Conservation (phyloP, 2,329 filamentous ascomycete species). For the Endoconidiophora laricicola region DNA sequence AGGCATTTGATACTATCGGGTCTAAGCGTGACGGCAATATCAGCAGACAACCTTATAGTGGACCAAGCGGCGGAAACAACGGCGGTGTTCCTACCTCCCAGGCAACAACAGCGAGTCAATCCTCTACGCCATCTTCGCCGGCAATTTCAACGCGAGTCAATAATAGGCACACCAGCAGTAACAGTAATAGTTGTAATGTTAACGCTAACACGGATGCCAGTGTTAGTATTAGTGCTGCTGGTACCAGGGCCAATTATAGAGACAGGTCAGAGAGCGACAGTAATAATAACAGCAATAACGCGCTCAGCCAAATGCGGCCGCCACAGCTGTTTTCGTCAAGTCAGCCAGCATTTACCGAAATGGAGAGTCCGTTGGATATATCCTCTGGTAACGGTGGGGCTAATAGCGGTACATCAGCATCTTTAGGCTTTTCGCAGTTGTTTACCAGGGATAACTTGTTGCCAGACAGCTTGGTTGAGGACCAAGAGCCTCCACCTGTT, state of each 20-base stretch:
- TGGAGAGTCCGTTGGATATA: slow-evolving; percentile 14
- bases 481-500: slow-evolving; percentile 19
- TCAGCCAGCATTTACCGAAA: slow-evolving; percentile 15
- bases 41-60: neutral
- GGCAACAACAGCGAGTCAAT: slow-evolving; percentile 26
- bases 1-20: neutral
- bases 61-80: slow-evolving; percentile 12
- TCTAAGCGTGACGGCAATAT: too few relatives aligned
- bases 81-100: slow-evolving; percentile 24
- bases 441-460: slow-evolving; percentile 34
- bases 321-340: slow-evolving; percentile 13
- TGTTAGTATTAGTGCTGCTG: too few relatives aligned
- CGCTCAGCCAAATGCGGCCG: slow-evolving; percentile 3
- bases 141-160: slow-evolving; percentile 16
- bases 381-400: slow-evolving; percentile 1
- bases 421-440: slow-evolving; percentile 28
- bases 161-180: neutral
- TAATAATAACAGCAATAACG: neutral
- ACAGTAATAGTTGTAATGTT: too few relatives aligned
- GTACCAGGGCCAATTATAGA: neutral
- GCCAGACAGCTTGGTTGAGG: slow-evolving; percentile 28
- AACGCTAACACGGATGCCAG: too few relatives aligned
- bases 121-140: slow-evolving; percentile 16
- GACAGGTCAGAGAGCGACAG: neutral
- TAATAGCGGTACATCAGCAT: neutral